These are phyloP conservation scores for Phaeosphaeria sp. DNA, from an alignment of 2,329 filamentous ascomycete species.

Conservation along the genomic window DNA sequence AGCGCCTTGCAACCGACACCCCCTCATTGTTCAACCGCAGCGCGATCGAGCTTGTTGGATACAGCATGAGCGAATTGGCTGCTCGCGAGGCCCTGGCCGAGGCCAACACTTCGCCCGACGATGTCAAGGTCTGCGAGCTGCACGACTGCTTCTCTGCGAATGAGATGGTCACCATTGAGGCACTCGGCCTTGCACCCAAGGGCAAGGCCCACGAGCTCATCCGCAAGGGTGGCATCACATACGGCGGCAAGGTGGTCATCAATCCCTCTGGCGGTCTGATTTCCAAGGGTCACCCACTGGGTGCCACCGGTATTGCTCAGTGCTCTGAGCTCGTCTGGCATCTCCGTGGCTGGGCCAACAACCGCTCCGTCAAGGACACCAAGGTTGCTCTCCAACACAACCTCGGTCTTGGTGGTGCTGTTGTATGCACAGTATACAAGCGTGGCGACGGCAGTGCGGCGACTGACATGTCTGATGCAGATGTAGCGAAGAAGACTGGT, in stretches of 20 bases:
- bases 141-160: constrained; percentile 98
- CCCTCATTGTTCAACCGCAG: constrained; percentile 78
- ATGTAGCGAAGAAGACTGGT: constrained; percentile 69
- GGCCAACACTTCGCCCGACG: constrained; percentile 68
- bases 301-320: constrained; percentile 92
- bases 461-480: constrained; percentile 64
- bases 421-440: constrained; percentile 87
- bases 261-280: constrained; percentile 96
- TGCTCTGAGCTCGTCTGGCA: constrained; percentile 97
- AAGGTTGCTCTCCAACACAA: constrained; percentile 87
- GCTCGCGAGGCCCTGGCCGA: constrained; percentile 73
- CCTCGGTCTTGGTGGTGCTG: constrained; percentile 87
- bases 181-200: constrained; percentile 74
- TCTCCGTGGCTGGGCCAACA: constrained; percentile 93
- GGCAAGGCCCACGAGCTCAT: constrained; percentile 95
- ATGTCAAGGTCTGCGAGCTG: constrained; percentile 86
- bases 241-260: constrained; percentile 80
- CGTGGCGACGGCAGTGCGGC: constrained; percentile 77
- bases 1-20: constrained; percentile 84
- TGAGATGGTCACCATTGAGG: constrained; percentile 89
- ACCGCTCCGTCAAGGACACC: constrained; percentile 74
- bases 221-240: constrained; percentile 85
- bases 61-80: constrained; percentile 80
- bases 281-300: constrained; percentile 93
- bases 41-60: constrained; percentile 88